phyloP scores from a whole-genome alignment of 495 filamentous ascomycete genomes.

The Penicillium riverlandense region DNA sequence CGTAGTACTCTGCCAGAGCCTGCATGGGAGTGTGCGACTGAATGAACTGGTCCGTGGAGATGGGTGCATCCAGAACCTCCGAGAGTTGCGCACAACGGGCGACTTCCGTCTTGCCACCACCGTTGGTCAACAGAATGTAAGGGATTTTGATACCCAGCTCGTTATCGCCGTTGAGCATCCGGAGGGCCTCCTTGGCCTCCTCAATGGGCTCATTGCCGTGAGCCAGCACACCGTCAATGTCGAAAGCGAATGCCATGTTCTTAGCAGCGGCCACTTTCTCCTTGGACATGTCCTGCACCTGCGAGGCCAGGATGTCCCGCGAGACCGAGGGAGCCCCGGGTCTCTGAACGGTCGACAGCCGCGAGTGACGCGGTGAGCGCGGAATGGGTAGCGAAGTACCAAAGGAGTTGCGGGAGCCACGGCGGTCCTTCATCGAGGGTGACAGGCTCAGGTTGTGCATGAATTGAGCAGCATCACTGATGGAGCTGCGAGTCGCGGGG shows the following conservation, averaged over 20 bases:
- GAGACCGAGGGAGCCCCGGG: conserved; percentile 42
- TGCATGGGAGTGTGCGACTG: conserved; percentile 93
- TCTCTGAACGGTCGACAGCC: conserved; percentile 49
- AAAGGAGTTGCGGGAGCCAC: conserved; percentile 73
- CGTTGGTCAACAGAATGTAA: conserved; percentile 91
- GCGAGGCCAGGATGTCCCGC: conserved; percentile 63
- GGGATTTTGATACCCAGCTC: conserved; percentile 79
- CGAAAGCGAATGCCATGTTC: conserved; percentile 82
- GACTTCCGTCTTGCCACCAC: conserved; percentile 82
- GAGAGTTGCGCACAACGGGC: conserved; percentile 76
- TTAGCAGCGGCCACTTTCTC: conserved; percentile 59
- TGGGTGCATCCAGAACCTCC: conserved; percentile 60
- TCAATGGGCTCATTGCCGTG: conserved; percentile 73
- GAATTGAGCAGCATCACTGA: conserved; percentile 60
- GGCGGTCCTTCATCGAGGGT: conserved; percentile 59
- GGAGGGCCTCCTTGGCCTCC: conserved; percentile 78
- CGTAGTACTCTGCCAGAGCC: conserved; percentile 74
- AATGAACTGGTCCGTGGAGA: conserved; percentile 85
- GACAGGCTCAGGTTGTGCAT: conserved; percentile 67
- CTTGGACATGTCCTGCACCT: conserved; percentile 63
- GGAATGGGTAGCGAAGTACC: conserved; percentile 72
- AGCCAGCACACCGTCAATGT: conserved; percentile 86
- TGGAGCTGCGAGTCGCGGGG: conserved; percentile 60
- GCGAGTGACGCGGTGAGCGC: conserved; percentile 59
- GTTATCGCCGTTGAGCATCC: conserved; percentile 79